A percentile compares a stretch with the other conserved stretches of the same genome.
These are phyloP conservation scores for Penicillium sp. DNA, from an alignment of 2,329 filamentous ascomycete genomes.

Conservation along the genomic window DNA sequence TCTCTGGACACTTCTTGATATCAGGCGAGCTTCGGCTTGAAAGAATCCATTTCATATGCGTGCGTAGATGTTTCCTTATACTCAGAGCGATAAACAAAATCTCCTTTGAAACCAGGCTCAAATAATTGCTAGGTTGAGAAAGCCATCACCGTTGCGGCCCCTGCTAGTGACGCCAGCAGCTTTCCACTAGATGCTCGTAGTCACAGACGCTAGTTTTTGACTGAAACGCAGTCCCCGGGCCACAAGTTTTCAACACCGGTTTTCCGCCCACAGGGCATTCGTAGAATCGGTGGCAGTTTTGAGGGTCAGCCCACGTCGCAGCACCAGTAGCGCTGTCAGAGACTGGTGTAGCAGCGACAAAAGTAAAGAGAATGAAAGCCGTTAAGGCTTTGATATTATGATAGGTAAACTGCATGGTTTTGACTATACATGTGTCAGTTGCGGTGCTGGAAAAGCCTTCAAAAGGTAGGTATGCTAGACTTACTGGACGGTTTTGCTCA, in stretches of 20 bases:
- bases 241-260: slow-evolving; percentile 16
- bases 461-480: neutral
- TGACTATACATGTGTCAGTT: neutral
- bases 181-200: slow-evolving; percentile 9
- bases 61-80: too few species aligned
- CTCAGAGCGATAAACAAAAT: too few species aligned
- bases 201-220: slow-evolving; percentile 12
- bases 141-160: too few species aligned
- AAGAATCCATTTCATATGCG: too few species aligned
- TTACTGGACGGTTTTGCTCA: neutral
- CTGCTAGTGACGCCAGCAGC: slow-evolving; percentile 15
- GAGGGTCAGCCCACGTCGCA: slow-evolving; percentile 13
- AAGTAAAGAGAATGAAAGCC: slow-evolving; percentile 3
- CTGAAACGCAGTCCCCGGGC: slow-evolving; percentile 17
- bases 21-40: too few species aligned
- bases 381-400: neutral
- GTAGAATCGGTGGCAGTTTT: slow-evolving; percentile 17
- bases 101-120: too few species aligned
- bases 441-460: neutral
- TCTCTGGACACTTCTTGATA: too few species aligned
- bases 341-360: slow-evolving; percentile 1
- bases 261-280: slow-evolving; percentile 14
- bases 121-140: too few species aligned
- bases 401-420: slow-evolving; percentile 7
- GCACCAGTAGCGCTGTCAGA: neutral